Percentiles rank a stretch among this genome's conserved stretches.
phyloP scores from a whole-genome alignment of 306 rosid genomes.

The Coriaria nepalensis region DNA sequence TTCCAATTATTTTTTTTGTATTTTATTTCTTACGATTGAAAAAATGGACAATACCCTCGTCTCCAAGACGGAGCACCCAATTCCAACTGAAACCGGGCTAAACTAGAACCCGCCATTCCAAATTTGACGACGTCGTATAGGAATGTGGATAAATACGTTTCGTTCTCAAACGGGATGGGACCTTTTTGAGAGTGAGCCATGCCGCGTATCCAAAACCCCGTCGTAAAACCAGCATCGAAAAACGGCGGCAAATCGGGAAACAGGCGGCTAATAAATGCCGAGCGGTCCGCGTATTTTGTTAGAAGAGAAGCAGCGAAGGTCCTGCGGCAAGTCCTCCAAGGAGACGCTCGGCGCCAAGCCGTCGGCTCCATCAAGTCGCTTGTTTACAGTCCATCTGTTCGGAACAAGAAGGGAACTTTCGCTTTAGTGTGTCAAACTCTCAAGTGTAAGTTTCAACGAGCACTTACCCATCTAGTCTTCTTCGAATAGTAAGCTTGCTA shows the following conservation, averaged over 20 bases:
- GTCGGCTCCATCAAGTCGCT: conserved; percentile 83
- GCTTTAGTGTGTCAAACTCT: conserved; percentile 83
- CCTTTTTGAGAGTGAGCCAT: conserved; percentile 4
- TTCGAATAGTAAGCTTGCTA: no score
- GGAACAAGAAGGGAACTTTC: conserved; percentile 79
- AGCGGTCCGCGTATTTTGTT: conserved; percentile 69
- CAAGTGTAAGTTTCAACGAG: conserved; percentile 39
- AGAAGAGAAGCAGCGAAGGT: conserved; percentile 86
- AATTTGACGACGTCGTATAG: no score
- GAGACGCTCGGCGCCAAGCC: conserved; percentile 72
- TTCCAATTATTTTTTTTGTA: no score
- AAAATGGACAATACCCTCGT: no score
- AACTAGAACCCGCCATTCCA: no score
- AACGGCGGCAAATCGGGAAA: conserved; percentile 13
- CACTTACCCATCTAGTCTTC: no score
- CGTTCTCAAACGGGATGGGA: no score
- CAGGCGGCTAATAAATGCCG: conserved; percentile 31
- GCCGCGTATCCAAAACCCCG: conserved; percentile 21
- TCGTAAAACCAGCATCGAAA: conserved; percentile 3
- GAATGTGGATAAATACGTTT: no score
- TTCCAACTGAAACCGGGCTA: no score
- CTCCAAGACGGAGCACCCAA: no score
- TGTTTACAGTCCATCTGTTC: conserved; percentile 57
- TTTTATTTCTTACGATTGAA: no score
- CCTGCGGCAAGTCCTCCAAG: conserved; percentile 49